Conservation (phyloP, 139 green algal genomes). For the Micromonas commoda region DNA sequence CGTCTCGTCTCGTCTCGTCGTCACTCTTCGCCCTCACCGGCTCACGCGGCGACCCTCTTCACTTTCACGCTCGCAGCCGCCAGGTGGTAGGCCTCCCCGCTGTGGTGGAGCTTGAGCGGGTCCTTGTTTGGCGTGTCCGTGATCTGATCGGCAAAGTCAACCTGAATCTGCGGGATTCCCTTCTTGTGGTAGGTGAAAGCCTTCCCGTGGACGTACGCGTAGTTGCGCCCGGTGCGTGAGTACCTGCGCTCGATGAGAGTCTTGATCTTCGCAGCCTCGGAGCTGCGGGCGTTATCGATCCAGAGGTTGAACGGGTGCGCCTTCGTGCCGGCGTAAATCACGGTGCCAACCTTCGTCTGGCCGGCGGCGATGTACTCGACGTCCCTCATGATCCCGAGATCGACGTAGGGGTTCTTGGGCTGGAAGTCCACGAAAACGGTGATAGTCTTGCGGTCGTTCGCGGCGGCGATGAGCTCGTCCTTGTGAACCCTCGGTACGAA, state of each 20-base stretch:
- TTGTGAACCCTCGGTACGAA: not conserved
- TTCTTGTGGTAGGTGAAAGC: constrained; percentile 4
- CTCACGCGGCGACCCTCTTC: not conserved
- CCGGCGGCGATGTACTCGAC: not conserved
- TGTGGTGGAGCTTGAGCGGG: not conserved
- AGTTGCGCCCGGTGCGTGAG: not conserved
- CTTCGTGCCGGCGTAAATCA: constrained; percentile 2
- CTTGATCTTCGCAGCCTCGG: not conserved
- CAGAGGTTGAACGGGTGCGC: constrained; percentile 2
- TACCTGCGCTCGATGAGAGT: not conserved
- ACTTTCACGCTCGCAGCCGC: not conserved
- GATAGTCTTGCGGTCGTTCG: not conserved
- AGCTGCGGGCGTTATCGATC: not conserved
- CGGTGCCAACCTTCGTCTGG: not conserved
- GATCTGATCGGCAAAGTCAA: not conserved
- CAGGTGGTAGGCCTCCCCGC: not conserved
- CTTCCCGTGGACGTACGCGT: constrained; percentile 13
- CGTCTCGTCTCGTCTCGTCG: too few relatives aligned
- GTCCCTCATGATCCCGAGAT: not conserved
- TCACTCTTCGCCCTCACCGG: not conserved
- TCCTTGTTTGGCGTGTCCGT: not conserved
- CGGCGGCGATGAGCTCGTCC: not conserved
- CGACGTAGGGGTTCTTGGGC: not conserved
- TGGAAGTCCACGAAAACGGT: constrained; percentile 10
- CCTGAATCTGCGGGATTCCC: not conserved